Base-by-base conservation (phyloP, 495 filamentous ascomycete species). In the Penicillium roqueforti region DNA sequence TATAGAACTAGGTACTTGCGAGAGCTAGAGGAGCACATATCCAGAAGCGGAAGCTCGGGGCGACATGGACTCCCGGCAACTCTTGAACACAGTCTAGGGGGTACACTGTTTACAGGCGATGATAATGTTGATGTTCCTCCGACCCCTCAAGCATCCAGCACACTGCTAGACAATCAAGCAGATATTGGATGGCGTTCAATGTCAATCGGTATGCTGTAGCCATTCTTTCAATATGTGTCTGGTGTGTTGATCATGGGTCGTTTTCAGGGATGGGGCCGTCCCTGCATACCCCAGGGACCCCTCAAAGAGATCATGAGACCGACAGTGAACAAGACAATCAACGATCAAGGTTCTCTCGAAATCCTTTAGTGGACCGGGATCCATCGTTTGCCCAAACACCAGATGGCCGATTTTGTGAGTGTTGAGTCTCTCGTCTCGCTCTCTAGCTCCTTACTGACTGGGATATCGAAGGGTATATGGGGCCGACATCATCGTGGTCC, bases 401-500 rank as follows among this genome's bases (percentile, higher is more conserved):
- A 23, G 63, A 70, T 41, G 67, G 63, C 6, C 52, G 63, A 28
- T 67, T 62, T 29, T 69, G 66, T 69, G 36, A 61, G 63, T 57
- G 1, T 6, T 19, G 3, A n/a, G 23, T 10, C 1, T 4, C 7
- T 25, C 10, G 1, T 10, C 3, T 6, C 14, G 11, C 9, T 0
- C 9, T 0, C 19, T 3, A 16, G 9, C 11, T 25, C n/a, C 8
- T 29, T 38, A 22, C 46, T 61, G 28, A 61, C 18, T 6, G 10
- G 14, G 14, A 10, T 43, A 34, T 23, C 5, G 8, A 31, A 68
- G 63, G 60, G 53, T 70, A 68, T 23, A 67, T 70, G 66, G 68
- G 65, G 0, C 68, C 68, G 1, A 68, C 66, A 6, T 70, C 68
- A 18, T 68, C 66, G 25, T 70, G 68, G 68, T 70, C 68, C 8